Evolutionary conservation across 495 filamentous ascomycete species (phyloP).

Genomic region (Amniculicola lignicola): DNA sequence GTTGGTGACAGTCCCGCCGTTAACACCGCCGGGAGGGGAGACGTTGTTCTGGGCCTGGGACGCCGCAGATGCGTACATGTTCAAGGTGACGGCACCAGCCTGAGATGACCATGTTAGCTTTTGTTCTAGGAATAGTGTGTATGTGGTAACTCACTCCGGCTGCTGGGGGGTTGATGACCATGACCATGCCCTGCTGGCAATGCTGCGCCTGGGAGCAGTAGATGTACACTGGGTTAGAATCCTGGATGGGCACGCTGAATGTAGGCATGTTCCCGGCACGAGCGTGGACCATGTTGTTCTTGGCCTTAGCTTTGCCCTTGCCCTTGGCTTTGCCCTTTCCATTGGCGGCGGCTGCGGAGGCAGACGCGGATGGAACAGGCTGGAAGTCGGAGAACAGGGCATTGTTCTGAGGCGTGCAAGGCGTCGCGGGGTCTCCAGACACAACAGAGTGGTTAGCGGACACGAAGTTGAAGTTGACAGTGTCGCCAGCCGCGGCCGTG

Average conservation of each 20-base stretch:
- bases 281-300: background rate
- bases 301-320: background rate
- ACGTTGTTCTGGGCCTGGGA: conserved; percentile 7
- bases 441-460: conserved; percentile 10
- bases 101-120: background rate
- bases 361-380: background rate
- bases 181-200: conserved; percentile 21
- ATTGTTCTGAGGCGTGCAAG: conserved; percentile 8
- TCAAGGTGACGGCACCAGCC: background rate
- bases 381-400: conserved; percentile 17
- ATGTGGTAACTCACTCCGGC: background rate
- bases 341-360: background rate
- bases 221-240: conserved; percentile 14
- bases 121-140: background rate
- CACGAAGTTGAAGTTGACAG: conserved; percentile 15
- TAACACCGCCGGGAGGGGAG: background rate
- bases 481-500: conserved; percentile 13
- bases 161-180: conserved; percentile 17
- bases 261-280: conserved; percentile 5
- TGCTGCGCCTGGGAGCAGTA: conserved; percentile 20
- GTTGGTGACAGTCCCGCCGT: background rate
- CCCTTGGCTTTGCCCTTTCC: background rate
- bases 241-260: conserved; percentile 8
- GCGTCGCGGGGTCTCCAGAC: conserved; percentile 2
- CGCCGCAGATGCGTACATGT: background rate